Evolutionary conservation across 2,329 filamentous ascomycete genomes (phyloP).

Genomic region (Penicillium sp.): DNA sequence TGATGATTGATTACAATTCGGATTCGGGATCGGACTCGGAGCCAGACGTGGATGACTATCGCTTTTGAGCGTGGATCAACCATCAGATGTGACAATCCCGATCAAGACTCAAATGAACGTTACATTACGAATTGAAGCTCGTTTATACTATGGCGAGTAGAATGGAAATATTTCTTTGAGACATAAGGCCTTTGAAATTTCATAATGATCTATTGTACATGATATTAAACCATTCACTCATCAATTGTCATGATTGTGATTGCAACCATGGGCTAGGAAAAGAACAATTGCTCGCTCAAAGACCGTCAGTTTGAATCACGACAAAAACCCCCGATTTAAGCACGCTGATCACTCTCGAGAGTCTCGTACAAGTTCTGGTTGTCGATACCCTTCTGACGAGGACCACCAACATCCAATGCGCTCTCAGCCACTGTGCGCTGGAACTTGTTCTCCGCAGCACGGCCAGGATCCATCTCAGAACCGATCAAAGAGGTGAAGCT

Average conservation of each 20-base stretch:
- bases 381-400: conserved; percentile 36
- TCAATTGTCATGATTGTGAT: conserved; percentile 2
- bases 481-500: conserved; percentile 62
- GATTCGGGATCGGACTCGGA: conserved; percentile 20
- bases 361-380: conserved; percentile 32
- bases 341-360: conserved; percentile 39
- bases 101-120: not conserved
- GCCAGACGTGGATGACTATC: conserved; percentile 20
- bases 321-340: conserved; percentile 23
- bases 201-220: conserved; percentile 23
- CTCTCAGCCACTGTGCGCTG: conserved; percentile 40
- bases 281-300: conserved; percentile 20
- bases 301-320: not conserved
- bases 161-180: not conserved
- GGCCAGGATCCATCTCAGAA: conserved; percentile 60
- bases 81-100: not conserved
- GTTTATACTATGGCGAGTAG: not conserved
- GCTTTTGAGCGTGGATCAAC: conserved; percentile 7
- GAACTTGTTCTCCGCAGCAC: conserved; percentile 52
- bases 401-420: conserved; percentile 34
- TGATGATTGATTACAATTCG: conserved; percentile 8
- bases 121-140: not conserved
- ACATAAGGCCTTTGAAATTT: conserved; percentile 9
- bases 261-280: not conserved
- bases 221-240: conserved; percentile 13